These are phyloP conservation scores for Collybia mongolica DNA, from an alignment of 768 basidiomycete species.

Conservation along the genomic window DNA sequence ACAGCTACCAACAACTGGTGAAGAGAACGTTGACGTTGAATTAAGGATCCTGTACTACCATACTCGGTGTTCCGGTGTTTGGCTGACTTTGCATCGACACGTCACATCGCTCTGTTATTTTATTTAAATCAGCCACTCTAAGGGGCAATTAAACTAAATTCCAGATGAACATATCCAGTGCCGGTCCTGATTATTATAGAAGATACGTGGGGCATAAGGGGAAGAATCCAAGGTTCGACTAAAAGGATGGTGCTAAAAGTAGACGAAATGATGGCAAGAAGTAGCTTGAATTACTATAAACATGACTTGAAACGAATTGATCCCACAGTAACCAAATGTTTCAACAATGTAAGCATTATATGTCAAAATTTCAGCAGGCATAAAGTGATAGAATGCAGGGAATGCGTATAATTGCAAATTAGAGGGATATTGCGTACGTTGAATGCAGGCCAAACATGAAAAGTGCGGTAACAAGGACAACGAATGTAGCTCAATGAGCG, in stretches of 20 bases:
- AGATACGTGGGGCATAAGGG: neutral
- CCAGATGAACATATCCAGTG: constrained; percentile 1
- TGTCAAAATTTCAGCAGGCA: constrained; percentile 15
- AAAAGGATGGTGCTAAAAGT: constrained; percentile 11
- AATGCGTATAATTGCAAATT: constrained; percentile 21
- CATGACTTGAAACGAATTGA: constrained; percentile 12
- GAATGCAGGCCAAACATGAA: neutral
- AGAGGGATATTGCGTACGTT: constrained; percentile 18
- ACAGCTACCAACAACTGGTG: constrained; percentile 4
- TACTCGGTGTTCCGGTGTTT: constrained; percentile 26
- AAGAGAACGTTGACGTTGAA: constrained; percentile 1
- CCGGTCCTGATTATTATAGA: constrained; percentile 3
- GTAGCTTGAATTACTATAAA: constrained; percentile 9
- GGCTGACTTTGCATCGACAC: constrained; percentile 37
- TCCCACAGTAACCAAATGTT: constrained; percentile 3
- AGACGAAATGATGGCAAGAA: constrained; percentile 9
- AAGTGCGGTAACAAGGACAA: constrained; percentile 16
- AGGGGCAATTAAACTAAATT: neutral
- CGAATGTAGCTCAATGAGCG: constrained; percentile 20
- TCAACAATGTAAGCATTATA: constrained; percentile 28
- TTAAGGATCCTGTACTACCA: neutral
- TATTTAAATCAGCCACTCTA: neutral
- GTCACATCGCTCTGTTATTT: constrained; percentile 20
- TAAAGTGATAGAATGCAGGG: constrained; percentile 26
- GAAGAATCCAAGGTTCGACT: constrained; percentile 10